phyloP scores from a whole-genome alignment of 2,329 filamentous ascomycete genomes.

The Cucurbitaria berberidis region DNA sequence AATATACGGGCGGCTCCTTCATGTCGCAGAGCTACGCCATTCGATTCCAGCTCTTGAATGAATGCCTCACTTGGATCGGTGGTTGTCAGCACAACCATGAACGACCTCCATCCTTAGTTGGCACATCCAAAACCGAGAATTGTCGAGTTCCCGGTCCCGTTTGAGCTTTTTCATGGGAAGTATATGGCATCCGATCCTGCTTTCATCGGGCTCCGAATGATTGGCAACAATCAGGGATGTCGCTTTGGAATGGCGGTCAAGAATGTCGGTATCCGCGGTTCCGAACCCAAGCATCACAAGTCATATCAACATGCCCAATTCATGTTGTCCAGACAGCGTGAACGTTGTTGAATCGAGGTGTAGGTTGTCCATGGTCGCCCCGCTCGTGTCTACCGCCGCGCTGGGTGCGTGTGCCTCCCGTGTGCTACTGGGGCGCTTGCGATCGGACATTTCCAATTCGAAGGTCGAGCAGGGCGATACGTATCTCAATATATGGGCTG shows the following conservation, averaged over 20 bases:
- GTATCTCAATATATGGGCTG: neutral
- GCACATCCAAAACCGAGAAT: too few species aligned
- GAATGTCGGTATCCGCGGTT: neutral
- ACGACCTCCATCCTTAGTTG: too few species aligned
- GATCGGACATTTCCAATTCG: neutral
- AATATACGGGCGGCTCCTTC: too few species aligned
- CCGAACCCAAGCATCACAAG: neutral
- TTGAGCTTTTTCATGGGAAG: too few species aligned
- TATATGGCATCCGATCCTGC: too few species aligned
- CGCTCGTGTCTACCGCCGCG: neutral
- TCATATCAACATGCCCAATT: neutral
- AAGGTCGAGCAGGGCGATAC: neutral
- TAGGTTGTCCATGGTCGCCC: neutral
- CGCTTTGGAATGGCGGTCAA: neutral
- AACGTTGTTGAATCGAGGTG: neutral
- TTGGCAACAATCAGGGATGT: neutral
- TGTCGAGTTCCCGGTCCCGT: too few species aligned
- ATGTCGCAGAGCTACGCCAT: too few species aligned
- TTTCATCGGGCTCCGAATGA: neutral
- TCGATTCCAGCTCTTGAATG: too few species aligned
- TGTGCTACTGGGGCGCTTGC: neutral
- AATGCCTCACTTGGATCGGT: too few species aligned
- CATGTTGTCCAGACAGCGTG: neutral
- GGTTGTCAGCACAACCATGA: too few species aligned
- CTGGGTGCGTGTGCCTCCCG: neutral